Conservation (phyloP, 345 rosid species). For the Toxicodendron radicans region DNA sequence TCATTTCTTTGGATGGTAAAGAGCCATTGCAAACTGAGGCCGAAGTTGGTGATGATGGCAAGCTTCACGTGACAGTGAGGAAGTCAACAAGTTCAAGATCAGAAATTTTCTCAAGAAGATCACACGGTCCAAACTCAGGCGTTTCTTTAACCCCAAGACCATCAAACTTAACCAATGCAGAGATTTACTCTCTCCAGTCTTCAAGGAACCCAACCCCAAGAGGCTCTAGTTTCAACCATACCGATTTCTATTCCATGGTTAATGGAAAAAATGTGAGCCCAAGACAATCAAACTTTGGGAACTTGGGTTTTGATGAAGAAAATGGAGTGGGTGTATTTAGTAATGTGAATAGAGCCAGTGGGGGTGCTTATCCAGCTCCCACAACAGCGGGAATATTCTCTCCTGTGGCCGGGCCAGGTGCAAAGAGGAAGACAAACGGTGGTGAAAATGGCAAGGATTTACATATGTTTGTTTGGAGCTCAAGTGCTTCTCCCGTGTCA, state of each 20-base stretch:
- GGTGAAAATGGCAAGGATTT: conserved; percentile 73
- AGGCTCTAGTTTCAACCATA: conserved; percentile 69
- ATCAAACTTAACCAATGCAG: conserved; percentile 71
- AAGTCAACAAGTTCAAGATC: conserved; percentile 68
- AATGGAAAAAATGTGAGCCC: conserved; percentile 60
- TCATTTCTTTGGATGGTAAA: conserved; percentile 70
- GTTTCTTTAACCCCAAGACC: conserved; percentile 69
- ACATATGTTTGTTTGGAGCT: conserved; percentile 98
- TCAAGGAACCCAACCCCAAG: conserved; percentile 71
- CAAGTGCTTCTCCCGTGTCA: conserved; percentile 94
- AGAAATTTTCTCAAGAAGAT: conserved; percentile 62
- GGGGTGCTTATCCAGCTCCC: conserved; percentile 56
- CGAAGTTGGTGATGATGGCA: conserved; percentile 63
- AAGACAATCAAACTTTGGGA: conserved; percentile 59
- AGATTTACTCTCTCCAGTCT: conserved; percentile 71
- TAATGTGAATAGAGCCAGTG: conserved; percentile 32
- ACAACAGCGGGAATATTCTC: conserved; percentile 71
- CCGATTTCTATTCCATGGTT: conserved; percentile 64
- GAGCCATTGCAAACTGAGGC: conserved; percentile 74
- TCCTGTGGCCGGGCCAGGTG: conserved; percentile 42
- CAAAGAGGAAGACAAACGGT: conserved; percentile 46
- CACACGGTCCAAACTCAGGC: conserved; percentile 64
- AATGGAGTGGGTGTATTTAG: conserved; percentile 41
- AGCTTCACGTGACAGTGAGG: conserved; percentile 69
- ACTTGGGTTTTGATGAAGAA: conserved; percentile 62